These are phyloP conservation scores for Dictyostelium intermedium DNA, from an alignment of 78 protist genomes.

Conservation along the genomic window DNA sequence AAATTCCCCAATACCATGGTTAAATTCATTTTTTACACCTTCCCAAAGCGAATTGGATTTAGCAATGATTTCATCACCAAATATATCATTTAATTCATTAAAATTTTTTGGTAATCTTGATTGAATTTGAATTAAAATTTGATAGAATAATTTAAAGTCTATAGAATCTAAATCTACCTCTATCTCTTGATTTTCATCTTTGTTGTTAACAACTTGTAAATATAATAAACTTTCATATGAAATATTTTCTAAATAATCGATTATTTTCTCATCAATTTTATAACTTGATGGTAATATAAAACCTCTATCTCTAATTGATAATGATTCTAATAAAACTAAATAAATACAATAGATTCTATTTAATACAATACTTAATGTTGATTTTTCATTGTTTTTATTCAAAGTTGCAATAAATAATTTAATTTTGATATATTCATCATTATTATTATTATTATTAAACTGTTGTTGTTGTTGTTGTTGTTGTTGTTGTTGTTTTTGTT, in stretches of 20 bases:
- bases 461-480: too few species aligned
- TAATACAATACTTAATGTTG: not conserved
- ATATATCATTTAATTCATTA: not conserved
- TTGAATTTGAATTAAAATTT: not conserved
- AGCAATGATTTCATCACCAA: not conserved
- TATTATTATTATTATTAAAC: too few species aligned
- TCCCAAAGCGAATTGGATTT: not conserved
- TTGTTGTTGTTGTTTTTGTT: not conserved
- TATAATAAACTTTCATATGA: not conserved
- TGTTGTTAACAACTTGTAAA: too few species aligned
- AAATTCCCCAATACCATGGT: not conserved
- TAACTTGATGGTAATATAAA: not conserved
- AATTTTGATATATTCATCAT: not conserved
- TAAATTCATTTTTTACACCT: not conserved
- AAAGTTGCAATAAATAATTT: not conserved
- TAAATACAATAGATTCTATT: not conserved
- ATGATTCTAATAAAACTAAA: not conserved
- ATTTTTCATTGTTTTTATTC: not conserved
- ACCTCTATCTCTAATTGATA: not conserved
- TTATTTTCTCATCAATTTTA: not conserved
- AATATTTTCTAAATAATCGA: not conserved
- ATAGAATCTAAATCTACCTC: not conserved
- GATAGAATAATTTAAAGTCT: slow-evolving; percentile 24
- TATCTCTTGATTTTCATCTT: not conserved
- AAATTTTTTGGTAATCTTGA: not conserved